Evolutionary conservation across 495 filamentous ascomycete genomes (phyloP), one percentile per base, ranked within the genome.

Genomic region (Delitschia confertaspora): DNA sequence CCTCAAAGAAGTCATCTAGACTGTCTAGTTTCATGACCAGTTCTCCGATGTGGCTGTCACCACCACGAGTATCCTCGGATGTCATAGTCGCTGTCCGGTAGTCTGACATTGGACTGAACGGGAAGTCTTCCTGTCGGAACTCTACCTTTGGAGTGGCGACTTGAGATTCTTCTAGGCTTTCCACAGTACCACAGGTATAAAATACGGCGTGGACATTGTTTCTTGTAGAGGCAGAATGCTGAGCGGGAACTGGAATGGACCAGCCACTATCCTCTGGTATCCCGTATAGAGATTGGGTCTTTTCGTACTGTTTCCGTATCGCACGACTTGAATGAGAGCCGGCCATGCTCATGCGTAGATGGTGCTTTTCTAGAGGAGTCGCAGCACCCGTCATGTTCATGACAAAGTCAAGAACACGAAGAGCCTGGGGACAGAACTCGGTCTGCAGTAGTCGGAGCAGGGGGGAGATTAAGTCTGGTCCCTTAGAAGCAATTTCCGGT

Each of bases 321-420:
- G 81, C 79, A 49, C 83, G 81, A 1, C 53, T 65, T 1, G 86
- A 88, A 14, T 82, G 83, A 17, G 76, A 77, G 26, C 80, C 73
- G 5, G 83, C 85, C 83, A 96, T 94, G 64, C 86, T 94, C 91
- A 96, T 99, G 17, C 91, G 77, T 31, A 99, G 67, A 53, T 95
- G 87, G 53, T 94, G 85, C 45, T 81, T 82, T 64, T 95, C 89
- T 76, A 93, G 85, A 2, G 88, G 79, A 14, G 88, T 93, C 4
- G 49, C 21, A 9, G 33, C 35, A 0, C 85, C 85, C 0, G 88
- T 84, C 69, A 99, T 88, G 21, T 80, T 84, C 74, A 95, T 86
- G 58, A 95, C 88, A 42, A 93, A 80, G 60, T 96, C 91, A 39
- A 99, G 67, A 9, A 96, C 87, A 38, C 85, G 78, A 10, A 99